Evolutionary conservation across 352 stramenopile genomes (phyloP), one percentile per base, ranked within the genome.

Genomic region (Phytophthora podocarpi): DNA sequence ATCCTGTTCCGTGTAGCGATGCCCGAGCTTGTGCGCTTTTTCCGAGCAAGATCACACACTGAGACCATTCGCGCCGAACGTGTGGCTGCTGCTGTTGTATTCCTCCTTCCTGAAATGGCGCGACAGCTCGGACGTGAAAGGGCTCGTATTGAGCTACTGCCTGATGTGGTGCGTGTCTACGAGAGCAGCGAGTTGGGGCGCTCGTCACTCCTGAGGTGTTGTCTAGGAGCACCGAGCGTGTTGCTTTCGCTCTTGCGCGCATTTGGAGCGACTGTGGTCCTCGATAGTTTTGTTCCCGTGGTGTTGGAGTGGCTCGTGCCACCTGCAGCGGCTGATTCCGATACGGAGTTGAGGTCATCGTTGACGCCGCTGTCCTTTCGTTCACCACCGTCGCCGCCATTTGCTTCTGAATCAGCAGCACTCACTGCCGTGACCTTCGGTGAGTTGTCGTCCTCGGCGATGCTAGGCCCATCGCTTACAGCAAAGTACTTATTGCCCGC

Each of bases 251-350:
- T 89, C 16, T 42, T 84, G 32, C 59, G 67, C 30, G 61, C 62
- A 21, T 91, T 92, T 57, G 83, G 85, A 26, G 59, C 56, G 2
- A 34, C 59, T 23, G 63, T 58, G 13, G 67, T 93, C 6, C 50
- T 93, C 4, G 62, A 79, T 31, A 71, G 64, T 37, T 79, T 93
- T 50, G 36, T 93, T 6, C 85, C 83, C 5, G 68, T 89, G 3
- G 39, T 95, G 1, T 28, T 89, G 2, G 85, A 93, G 36, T 95
- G 85, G 85, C 48, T 91, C 3, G 66, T 77, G 3, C 63, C 77
- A 37, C 64, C 59, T 45, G 16, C 37, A 13, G n/a, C 39, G 4
- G 32, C 66, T 21, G 41, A 53, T 27, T 39, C 57, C 0, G 62
- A 64, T 4, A 24, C 18, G 9, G 8, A 62, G 18, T 26, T 66